These are phyloP conservation scores for Noccaea bulbosa DNA, from an alignment of 345 rosid genomes.

Conservation along the genomic window DNA sequence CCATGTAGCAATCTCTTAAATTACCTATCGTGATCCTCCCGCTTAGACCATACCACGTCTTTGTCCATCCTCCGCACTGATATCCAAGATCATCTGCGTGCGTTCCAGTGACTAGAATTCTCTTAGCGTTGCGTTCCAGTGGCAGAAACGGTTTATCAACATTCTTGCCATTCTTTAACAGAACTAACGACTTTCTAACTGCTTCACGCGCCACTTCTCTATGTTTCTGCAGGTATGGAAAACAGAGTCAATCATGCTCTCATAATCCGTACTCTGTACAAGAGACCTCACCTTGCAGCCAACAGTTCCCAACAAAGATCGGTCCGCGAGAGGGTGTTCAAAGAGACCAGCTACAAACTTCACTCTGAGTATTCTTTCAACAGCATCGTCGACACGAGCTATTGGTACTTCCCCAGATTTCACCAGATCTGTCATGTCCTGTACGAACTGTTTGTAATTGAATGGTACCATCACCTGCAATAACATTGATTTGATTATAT, in stretches of 20 bases:
- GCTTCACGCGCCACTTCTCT: conserved; percentile 81
- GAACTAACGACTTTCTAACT: conserved; percentile 85
- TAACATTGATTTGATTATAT: neutral
- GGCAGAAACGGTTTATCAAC: conserved; percentile 64
- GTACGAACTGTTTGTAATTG: conserved; percentile 53
- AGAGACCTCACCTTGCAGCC: conserved; percentile 72
- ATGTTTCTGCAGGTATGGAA: conserved; percentile 57
- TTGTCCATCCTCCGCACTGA: conserved; percentile 98
- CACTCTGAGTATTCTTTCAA: conserved; percentile 85
- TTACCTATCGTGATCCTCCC: conserved; percentile 89
- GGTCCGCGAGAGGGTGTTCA: conserved; percentile 71
- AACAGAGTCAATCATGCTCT: conserved; percentile 8
- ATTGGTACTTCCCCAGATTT: conserved; percentile 74
- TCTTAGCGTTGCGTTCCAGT: conserved; percentile 63
- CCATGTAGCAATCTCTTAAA: neutral
- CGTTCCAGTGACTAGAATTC: conserved; percentile 71
- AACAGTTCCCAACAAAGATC: conserved; percentile 62
- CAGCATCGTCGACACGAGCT: conserved; percentile 80
- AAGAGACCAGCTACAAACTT: conserved; percentile 84
- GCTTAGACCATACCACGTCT: conserved; percentile 61
- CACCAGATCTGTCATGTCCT: conserved; percentile 58
- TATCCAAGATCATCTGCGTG: conserved; percentile 91
- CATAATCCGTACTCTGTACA: neutral
- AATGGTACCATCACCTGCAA: conserved; percentile 67
- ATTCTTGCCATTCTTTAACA: conserved; percentile 78